Conservation (phyloP, 2,329 filamentous ascomycete genomes). For the Dothideomycetes sp. region DNA sequence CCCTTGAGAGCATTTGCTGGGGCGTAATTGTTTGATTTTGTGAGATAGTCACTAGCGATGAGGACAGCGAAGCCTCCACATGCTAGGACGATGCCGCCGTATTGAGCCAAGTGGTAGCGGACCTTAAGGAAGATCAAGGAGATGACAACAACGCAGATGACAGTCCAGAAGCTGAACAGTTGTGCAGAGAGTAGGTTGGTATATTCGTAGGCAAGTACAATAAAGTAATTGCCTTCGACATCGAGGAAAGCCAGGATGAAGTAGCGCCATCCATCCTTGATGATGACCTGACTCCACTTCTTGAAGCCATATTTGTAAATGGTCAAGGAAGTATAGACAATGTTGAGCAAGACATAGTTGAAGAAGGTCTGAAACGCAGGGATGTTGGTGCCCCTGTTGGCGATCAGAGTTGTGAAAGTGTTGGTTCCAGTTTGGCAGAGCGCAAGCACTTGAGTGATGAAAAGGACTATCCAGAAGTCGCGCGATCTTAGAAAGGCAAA, state of each 20-base stretch:
- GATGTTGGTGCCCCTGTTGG: conserved; percentile 59
- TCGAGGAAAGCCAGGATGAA: conserved; percentile 87
- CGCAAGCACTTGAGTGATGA: conserved; percentile 67
- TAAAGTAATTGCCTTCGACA: conserved; percentile 96
- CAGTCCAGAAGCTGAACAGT: conserved; percentile 98
- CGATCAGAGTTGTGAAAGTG: conserved; percentile 74
- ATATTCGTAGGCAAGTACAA: conserved; percentile 84
- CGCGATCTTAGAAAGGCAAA: conserved; percentile 67
- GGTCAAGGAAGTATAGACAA: conserved; percentile 72
- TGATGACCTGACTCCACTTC: conserved; percentile 53
- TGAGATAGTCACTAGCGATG: conserved; percentile 78
- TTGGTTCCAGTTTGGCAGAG: conserved; percentile 89
- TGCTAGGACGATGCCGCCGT: conserved; percentile 77
- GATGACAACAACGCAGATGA: conserved; percentile 78
- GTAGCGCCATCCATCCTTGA: conserved; percentile 81
- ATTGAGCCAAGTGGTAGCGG: conserved; percentile 79
- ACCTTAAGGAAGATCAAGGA: conserved; percentile 77
- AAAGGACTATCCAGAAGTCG: conserved; percentile 79
- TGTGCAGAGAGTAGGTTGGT: conserved; percentile 89
- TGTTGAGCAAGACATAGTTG: conserved; percentile 76
- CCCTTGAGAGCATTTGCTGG: conserved; percentile 67
- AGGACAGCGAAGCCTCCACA: conserved; percentile 85
- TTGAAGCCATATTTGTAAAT: conserved; percentile 68
- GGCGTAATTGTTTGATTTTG: conserved; percentile 53
- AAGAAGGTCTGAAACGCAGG: conserved; percentile 94